A percentile compares a stretch with the other conserved stretches of the same genome.
Conservation (phyloP, 306 rosid genomes). For the Pterocarpus santalinus region DNA sequence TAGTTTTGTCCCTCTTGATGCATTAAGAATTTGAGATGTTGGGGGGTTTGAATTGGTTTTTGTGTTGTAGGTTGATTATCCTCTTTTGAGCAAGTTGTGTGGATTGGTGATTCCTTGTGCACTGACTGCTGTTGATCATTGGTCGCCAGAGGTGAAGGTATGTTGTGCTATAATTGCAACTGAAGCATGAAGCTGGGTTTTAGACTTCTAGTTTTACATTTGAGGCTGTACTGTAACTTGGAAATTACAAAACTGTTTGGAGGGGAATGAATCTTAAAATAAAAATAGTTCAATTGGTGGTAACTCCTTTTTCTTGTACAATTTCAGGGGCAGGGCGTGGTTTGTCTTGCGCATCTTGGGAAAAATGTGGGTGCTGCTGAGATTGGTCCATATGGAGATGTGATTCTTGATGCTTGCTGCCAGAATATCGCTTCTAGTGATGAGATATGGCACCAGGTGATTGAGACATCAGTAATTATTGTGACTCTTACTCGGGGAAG, state of each 20-base stretch:
- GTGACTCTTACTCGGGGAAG: constrained; percentile 69
- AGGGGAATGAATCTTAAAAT: constrained; percentile 24
- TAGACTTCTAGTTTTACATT: constrained; percentile 21
- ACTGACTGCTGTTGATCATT: constrained; percentile 86
- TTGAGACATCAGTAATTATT: constrained; percentile 79
- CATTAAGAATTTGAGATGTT: constrained; percentile 31
- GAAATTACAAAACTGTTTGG: constrained; percentile 1
- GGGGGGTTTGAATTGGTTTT: constrained; percentile 23
- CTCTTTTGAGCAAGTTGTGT: constrained; percentile 80
- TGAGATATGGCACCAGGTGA: constrained; percentile 83
- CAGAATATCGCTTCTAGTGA: constrained; percentile 82
- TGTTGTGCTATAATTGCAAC: constrained; percentile 38
- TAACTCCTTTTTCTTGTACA: constrained; percentile 15
- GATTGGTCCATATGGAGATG: constrained; percentile 77
- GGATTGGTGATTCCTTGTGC: constrained; percentile 87
- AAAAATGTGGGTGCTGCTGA: constrained; percentile 72
- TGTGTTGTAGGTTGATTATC: constrained; percentile 70
- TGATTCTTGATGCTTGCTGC: constrained; percentile 96
- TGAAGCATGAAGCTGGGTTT: constrained; percentile 13
- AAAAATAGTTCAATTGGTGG: background rate
- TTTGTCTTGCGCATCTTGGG: constrained; percentile 68
- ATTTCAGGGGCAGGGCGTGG: constrained; percentile 89
- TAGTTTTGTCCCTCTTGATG: constrained; percentile 15
- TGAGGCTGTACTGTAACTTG: background rate
- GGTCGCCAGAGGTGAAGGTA: constrained; percentile 96